phyloP scores from a whole-genome alignment of 139 green algal genomes.

The Tetratostichococcus sp. region DNA sequence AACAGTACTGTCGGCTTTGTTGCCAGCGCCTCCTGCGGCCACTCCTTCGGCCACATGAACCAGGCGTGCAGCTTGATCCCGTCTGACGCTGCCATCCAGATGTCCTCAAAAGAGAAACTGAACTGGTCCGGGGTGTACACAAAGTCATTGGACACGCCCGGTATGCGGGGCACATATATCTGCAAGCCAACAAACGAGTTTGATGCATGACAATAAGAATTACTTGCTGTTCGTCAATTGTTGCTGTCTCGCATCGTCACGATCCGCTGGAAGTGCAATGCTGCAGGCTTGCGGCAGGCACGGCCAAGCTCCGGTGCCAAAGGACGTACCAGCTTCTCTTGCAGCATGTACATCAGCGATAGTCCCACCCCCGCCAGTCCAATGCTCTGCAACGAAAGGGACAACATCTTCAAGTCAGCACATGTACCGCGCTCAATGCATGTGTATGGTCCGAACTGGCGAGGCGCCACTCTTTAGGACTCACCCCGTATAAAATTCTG shows the following conservation, averaged over 20 bases:
- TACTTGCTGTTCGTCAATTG: too few relatives aligned
- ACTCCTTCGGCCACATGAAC: constrained; percentile 53
- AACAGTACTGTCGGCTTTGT: constrained; percentile 67
- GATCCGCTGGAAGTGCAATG: too few relatives aligned
- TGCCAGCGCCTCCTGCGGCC: constrained; percentile 22
- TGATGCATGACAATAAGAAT: too few relatives aligned
- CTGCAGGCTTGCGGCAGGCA: too few relatives aligned
- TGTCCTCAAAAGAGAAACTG: constrained; percentile 61
- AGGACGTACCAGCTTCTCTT: constrained; percentile 78
- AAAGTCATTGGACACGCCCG: constrained; percentile 59
- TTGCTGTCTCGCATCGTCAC: too few relatives aligned
- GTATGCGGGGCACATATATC: constrained; percentile 76
- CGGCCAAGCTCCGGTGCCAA: too few relatives aligned
- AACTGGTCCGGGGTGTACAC: constrained; percentile 46
- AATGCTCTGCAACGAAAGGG: constrained; percentile 41
- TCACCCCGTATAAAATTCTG: background rate
- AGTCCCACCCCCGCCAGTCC: constrained; percentile 47
- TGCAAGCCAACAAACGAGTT: constrained; percentile 12
- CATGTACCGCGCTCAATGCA: too few relatives aligned
- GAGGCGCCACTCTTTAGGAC: background rate
- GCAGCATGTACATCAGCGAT: constrained; percentile 60
- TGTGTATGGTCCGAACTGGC: too few relatives aligned
- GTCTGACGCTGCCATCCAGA: constrained; percentile 53
- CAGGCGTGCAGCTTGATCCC: constrained; percentile 73
- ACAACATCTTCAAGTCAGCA: too few relatives aligned